phyloP scores from a whole-genome alignment of 2,329 filamentous ascomycete genomes.

The Aureobasidium vineae region DNA sequence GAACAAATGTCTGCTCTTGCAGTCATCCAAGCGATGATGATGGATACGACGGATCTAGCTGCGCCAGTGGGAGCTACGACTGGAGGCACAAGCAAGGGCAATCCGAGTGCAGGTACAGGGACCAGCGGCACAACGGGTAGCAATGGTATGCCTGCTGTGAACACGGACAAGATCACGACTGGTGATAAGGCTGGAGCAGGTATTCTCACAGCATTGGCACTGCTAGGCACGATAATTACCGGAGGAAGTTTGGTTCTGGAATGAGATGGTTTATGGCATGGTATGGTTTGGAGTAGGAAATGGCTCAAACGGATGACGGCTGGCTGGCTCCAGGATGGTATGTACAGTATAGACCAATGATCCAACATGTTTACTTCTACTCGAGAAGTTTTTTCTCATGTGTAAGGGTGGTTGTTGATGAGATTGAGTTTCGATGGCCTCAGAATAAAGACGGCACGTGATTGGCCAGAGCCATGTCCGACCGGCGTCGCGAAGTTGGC shows the following conservation, averaged over 20 bases:
- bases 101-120: constrained; percentile 45
- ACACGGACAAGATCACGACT: constrained; percentile 47
- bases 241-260: constrained; percentile 18
- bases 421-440: background rate
- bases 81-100: constrained; percentile 52
- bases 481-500: constrained; percentile 16
- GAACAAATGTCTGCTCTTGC: constrained; percentile 56
- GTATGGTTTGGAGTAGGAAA: background rate
- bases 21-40: constrained; percentile 46
- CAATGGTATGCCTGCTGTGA: constrained; percentile 7
- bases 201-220: constrained; percentile 60
- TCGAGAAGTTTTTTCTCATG: background rate
- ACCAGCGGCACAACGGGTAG: constrained; percentile 31
- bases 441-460: background rate
- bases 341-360: constrained; percentile 2
- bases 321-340: constrained; percentile 24
- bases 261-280: background rate
- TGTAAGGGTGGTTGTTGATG: background rate
- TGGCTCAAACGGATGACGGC: background rate
- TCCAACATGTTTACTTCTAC: background rate
- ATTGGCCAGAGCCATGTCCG: background rate
- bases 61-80: constrained; percentile 47
- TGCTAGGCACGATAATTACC: constrained; percentile 56
- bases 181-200: constrained; percentile 67
- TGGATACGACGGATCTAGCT: constrained; percentile 38